Conservation (phyloP, 176 grass and related monocot species). For the Aegilops tauschii region DNA sequence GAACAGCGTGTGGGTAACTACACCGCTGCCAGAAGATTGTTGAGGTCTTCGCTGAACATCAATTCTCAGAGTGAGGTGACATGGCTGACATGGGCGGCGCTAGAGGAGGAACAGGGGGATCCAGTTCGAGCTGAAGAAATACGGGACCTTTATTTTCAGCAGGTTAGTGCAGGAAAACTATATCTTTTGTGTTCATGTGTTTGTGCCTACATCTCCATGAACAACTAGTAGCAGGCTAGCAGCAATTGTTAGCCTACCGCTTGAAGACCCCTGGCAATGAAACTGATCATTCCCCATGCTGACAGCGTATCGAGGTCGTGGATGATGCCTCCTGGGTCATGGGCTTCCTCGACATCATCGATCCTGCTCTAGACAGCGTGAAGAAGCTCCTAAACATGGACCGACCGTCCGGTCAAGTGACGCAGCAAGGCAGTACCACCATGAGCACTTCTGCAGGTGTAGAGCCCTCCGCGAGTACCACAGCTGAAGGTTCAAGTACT, state of each 20-base stretch:
- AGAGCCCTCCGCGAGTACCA: neutral
- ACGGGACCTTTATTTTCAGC: constrained; percentile 87
- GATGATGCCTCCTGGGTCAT: constrained; percentile 95
- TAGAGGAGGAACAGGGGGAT: constrained; percentile 79
- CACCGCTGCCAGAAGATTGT: constrained; percentile 71
- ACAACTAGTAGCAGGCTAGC: neutral
- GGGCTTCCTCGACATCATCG: constrained; percentile 87
- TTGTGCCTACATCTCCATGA: neutral
- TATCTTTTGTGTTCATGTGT: neutral
- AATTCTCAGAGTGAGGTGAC: constrained; percentile 99
- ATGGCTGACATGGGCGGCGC: constrained; percentile 92
- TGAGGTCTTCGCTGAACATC: constrained; percentile 82
- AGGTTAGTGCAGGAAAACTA: constrained; percentile 49
- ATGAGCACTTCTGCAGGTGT: neutral
- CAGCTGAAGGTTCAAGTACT: constrained; percentile 16
- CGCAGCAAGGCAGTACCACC: constrained; percentile 7
- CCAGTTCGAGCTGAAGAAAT: constrained; percentile 91
- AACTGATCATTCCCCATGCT: neutral
- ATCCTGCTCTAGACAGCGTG: constrained; percentile 86
- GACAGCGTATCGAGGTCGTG: constrained; percentile 81
- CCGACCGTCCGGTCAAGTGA: constrained; percentile 27
- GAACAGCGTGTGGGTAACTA: constrained; percentile 90
- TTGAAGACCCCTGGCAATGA: neutral
- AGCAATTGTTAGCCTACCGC: neutral
- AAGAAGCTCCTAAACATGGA: constrained; percentile 79